Percentiles rank a stretch among this genome's conserved stretches.
Evolutionary conservation across 2,329 filamentous ascomycete genomes (phyloP).

Genomic region (Venturia asperata): DNA sequence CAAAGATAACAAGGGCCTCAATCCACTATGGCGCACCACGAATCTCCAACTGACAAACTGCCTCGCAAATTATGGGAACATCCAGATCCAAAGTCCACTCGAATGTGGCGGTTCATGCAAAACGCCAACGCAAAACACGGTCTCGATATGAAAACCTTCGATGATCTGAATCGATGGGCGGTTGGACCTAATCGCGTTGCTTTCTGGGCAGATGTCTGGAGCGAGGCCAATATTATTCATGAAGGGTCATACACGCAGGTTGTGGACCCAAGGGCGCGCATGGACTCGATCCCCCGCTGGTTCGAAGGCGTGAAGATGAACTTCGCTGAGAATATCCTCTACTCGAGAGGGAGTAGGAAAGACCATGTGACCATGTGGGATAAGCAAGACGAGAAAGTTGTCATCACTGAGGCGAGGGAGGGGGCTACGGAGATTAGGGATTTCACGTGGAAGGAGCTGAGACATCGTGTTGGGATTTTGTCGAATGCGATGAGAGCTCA

Average conservation of each 20-base stretch:
- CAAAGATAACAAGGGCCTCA: background rate
- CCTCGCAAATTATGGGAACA: conserved; percentile 45
- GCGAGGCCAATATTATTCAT: conserved; percentile 54
- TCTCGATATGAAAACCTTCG: conserved; percentile 55
- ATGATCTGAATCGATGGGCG: conserved; percentile 65
- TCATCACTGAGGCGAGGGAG: conserved; percentile 65
- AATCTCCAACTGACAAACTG: conserved; percentile 18
- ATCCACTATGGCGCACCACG: conserved; percentile 4
- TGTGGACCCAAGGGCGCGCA: conserved; percentile 62
- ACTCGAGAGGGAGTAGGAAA: conserved; percentile 38
- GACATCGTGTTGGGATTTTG: conserved; percentile 51
- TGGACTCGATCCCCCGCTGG: conserved; percentile 68
- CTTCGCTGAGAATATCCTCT: conserved; percentile 75
- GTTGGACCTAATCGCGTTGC: conserved; percentile 49
- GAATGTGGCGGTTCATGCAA: conserved; percentile 45
- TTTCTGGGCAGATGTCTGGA: conserved; percentile 62
- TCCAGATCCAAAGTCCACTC: conserved; percentile 36
- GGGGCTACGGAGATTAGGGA: conserved; percentile 47
- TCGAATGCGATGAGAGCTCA: conserved; percentile 59
- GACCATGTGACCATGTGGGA: conserved; percentile 44
- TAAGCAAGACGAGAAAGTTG: conserved; percentile 66
- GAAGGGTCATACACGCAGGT: conserved; percentile 50
- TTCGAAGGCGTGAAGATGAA: conserved; percentile 69
- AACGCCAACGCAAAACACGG: conserved; percentile 52
- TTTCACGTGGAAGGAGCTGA: conserved; percentile 61